Conservation (phyloP, 768 basidiomycete genomes). For the Pleurotus platypus region DNA sequence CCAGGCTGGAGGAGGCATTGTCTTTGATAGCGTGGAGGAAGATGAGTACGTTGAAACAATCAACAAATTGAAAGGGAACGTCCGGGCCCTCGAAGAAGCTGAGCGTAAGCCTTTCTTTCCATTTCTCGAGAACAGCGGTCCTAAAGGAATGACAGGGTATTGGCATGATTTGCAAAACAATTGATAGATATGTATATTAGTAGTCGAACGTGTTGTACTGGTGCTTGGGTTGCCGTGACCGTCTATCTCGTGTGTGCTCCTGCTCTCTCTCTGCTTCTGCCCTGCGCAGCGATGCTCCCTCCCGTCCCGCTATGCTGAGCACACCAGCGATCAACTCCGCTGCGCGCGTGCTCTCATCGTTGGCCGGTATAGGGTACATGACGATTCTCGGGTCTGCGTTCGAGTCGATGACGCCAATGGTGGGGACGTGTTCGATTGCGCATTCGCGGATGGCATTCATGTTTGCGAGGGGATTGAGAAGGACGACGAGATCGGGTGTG, state of each 20-base stretch:
- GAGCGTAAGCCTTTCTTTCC: conserved; percentile 62
- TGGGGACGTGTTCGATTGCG: conserved; percentile 85
- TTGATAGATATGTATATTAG: conserved; percentile 16
- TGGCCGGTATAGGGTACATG: conserved; percentile 98
- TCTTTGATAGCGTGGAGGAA: conserved; percentile 94
- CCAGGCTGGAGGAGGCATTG: conserved; percentile 96
- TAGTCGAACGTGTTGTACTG: conserved; percentile 13
- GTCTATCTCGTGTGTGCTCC: conserved; percentile 9
- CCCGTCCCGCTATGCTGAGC: conserved; percentile 81
- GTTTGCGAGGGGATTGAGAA: conserved; percentile 88
- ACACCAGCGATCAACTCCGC: conserved; percentile 90
- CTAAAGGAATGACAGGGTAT: conserved; percentile 43
- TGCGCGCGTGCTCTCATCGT: conserved; percentile 89
- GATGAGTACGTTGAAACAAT: conserved; percentile 97
- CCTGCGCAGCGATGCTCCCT: conserved; percentile 56
- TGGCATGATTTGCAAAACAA: conserved; percentile 64
- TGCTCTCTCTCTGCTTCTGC: conserved; percentile 19
- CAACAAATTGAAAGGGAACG: conserved; percentile 89
- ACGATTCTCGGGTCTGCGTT: conserved; percentile 95
- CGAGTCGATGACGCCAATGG: conserved; percentile 91
- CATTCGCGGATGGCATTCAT: conserved; percentile 89
- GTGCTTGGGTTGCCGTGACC: conserved; percentile 9
- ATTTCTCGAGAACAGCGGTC: neutral
- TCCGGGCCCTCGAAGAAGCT: conserved; percentile 79
- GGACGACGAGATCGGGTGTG: conserved; percentile 83